These are phyloP conservation scores for Chamaenerion angustifolium DNA, from an alignment of 345 rosid genomes.

Conservation along the genomic window DNA sequence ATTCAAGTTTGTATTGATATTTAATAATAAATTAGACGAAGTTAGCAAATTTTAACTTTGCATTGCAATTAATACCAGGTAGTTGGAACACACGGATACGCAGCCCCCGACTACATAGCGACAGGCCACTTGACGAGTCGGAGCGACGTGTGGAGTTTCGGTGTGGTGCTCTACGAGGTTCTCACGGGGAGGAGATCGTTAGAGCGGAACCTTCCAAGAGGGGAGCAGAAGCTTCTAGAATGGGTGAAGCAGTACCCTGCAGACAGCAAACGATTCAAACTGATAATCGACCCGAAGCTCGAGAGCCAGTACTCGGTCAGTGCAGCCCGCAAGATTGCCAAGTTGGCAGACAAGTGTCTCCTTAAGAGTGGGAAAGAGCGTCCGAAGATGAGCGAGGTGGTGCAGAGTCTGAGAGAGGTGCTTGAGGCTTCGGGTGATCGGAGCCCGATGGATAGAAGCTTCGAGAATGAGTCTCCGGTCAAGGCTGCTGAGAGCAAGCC, in stretches of 20 bases:
- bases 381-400: constrained; percentile 54
- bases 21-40: too few species aligned
- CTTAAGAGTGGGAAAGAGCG: constrained; percentile 50
- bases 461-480: constrained; percentile 9
- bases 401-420: constrained; percentile 40
- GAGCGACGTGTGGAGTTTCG: constrained; percentile 87
- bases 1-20: too few species aligned
- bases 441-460: constrained; percentile 5
- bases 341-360: constrained; percentile 60
- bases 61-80: constrained; percentile 23
- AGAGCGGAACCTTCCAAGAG: constrained; percentile 52
- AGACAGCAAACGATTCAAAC: constrained; percentile 41
- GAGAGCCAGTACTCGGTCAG: constrained; percentile 33
- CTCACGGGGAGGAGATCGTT: constrained; percentile 64
- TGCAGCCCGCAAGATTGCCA: constrained; percentile 51
- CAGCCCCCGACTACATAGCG: constrained; percentile 80
- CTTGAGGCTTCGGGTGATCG: constrained; percentile 22
- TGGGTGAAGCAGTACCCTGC: constrained; percentile 71
- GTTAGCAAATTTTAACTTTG: too few species aligned
- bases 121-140: constrained; percentile 67
- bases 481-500: constrained; percentile 12
- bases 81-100: constrained; percentile 81
- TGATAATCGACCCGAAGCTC: constrained; percentile 57
- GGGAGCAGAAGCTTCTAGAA: constrained; percentile 50
- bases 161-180: constrained; percentile 73